Percentiles rank a stretch among this genome's conserved stretches.
phyloP scores from a whole-genome alignment of 495 filamentous ascomycete species.

The Penicillium fimorum region DNA sequence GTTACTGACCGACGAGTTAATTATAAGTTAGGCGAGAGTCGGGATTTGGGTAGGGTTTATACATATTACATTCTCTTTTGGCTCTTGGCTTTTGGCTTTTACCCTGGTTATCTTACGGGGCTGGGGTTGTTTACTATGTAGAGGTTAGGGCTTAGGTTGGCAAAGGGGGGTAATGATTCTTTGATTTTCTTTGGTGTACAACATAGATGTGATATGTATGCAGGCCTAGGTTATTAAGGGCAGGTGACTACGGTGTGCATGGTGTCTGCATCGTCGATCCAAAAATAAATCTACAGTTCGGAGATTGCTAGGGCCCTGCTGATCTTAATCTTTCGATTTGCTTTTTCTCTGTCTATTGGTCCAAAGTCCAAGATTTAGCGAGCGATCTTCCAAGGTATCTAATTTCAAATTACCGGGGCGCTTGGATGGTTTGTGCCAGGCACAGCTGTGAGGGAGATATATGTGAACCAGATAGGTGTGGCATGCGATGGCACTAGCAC shows the following conservation, averaged over 20 bases:
- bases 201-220: neutral
- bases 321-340: conserved; percentile 1
- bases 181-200: neutral
- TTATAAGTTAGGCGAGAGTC: conserved; percentile 8
- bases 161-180: neutral
- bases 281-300: conserved; percentile 10
- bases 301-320: conserved; percentile 5
- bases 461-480: neutral
- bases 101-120: neutral
- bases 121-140: neutral
- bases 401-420: neutral
- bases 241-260: neutral
- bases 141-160: neutral
- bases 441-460: neutral
- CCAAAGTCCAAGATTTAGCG: neutral
- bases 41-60: neutral
- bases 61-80: neutral
- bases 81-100: neutral
- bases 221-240: neutral
- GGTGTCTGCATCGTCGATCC: conserved; percentile 4
- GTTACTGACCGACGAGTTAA: conserved; percentile 5
- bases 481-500: neutral
- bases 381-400: neutral
- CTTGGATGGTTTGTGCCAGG: too few species aligned
- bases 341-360: neutral